Evolutionary conservation across 345 rosid species (phyloP).

Genomic region (Dovyalis caffra): DNA sequence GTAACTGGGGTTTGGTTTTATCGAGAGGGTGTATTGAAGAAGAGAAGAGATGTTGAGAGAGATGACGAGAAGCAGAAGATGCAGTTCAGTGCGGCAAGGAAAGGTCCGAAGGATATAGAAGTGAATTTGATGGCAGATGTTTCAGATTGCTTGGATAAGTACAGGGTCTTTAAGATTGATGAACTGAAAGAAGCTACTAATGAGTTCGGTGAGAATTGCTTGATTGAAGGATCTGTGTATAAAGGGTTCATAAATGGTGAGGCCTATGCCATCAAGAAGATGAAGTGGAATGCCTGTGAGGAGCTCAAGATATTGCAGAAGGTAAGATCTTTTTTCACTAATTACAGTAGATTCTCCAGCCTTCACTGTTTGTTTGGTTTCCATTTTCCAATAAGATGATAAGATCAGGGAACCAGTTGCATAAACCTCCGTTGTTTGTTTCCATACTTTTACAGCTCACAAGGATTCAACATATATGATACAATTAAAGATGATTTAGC

Average conservation of each 20-base stretch:
- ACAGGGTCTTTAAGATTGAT: conserved; percentile 57
- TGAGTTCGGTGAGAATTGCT: conserved; percentile 39
- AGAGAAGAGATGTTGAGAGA: conserved; percentile 15
- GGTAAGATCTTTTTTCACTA: conserved; percentile 35
- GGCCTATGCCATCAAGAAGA: conserved; percentile 64
- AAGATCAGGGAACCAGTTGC: not conserved
- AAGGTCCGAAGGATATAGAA: conserved; percentile 31
- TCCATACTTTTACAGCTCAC: not conserved
- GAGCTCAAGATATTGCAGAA: conserved; percentile 76
- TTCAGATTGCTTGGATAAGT: conserved; percentile 69
- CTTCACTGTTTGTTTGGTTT: conserved; percentile 12
- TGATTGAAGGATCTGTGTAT: conserved; percentile 71
- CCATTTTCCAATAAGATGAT: not conserved
- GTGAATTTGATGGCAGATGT: conserved; percentile 62
- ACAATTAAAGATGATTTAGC: not conserved
- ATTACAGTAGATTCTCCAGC: not conserved
- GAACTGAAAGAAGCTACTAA: conserved; percentile 60
- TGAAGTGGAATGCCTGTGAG: conserved; percentile 69
- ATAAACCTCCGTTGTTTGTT: not conserved
- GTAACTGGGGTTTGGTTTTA: conserved; percentile 20
- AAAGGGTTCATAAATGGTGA: conserved; percentile 53
- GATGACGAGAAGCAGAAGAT: conserved; percentile 31
- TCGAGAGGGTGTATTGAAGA: conserved; percentile 31
- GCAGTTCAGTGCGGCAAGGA: conserved; percentile 17
- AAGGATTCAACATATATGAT: not conserved